phyloP scores from a whole-genome alignment of 1,284 basidiomycete species.

The Veloboletus limbatus region DNA sequence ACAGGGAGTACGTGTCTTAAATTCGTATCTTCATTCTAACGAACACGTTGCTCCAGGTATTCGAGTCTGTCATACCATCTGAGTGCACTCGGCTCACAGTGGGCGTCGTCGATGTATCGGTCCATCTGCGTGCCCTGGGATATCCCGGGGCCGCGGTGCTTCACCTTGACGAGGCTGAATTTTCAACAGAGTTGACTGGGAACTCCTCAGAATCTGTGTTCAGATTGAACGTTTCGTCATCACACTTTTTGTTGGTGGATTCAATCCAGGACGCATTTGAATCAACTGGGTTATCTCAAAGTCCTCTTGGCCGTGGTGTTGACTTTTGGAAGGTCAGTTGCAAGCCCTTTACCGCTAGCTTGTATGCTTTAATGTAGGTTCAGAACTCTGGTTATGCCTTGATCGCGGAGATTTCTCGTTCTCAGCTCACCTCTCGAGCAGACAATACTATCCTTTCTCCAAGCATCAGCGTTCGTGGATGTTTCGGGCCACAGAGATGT shows the following conservation, averaged over 20 bases:
- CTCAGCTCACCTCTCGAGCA: constrained; percentile 43
- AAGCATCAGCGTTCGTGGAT: constrained; percentile 40
- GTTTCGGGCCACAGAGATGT: not conserved
- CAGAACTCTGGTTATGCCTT: constrained; percentile 66
- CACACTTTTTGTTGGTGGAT: constrained; percentile 65
- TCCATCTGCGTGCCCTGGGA: constrained; percentile 58
- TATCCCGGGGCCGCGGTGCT: constrained; percentile 65
- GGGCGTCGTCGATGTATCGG: constrained; percentile 66
- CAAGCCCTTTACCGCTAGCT: not conserved
- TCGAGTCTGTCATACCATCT: constrained; percentile 90
- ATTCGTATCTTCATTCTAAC: constrained; percentile 1
- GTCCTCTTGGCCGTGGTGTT: constrained; percentile 32
- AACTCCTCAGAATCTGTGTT: constrained; percentile 57
- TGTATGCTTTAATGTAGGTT: constrained; percentile 13
- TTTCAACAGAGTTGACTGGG: constrained; percentile 72
- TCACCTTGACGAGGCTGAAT: constrained; percentile 62
- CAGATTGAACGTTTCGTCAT: constrained; percentile 44
- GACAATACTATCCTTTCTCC: constrained; percentile 31
- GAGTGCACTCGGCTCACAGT: constrained; percentile 77
- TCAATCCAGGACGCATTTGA: constrained; percentile 42
- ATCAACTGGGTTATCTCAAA: constrained; percentile 12
- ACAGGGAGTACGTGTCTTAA: constrained; percentile 63
- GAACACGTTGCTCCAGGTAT: constrained; percentile 52
- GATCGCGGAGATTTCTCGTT: constrained; percentile 55
- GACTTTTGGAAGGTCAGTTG: constrained; percentile 69